Conservation (phyloP, 306 rosid genomes). For the Dryas alaskensis region DNA sequence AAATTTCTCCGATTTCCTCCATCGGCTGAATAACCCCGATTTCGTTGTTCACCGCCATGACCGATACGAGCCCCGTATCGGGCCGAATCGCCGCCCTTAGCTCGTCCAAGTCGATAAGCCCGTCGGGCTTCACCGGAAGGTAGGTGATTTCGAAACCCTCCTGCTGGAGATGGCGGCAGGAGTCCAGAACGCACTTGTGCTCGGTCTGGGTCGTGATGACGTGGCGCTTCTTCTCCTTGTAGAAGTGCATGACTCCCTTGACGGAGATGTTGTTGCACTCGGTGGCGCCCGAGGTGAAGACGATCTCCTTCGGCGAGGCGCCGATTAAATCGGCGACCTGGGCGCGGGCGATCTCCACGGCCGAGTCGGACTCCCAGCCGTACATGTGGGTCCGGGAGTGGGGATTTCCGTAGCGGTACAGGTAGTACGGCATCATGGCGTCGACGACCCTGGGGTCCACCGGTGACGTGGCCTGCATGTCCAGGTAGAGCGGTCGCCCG, state of each 20-base stretch:
- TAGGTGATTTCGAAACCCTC: slow-evolving; percentile 84
- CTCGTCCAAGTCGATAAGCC: slow-evolving; percentile 65
- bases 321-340: slow-evolving; percentile 67
- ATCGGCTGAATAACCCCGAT: slow-evolving; percentile 89
- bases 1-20: slow-evolving; percentile 76
- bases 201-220: slow-evolving; percentile 88
- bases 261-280: slow-evolving; percentile 81
- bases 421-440: slow-evolving; percentile 75
- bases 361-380: slow-evolving; percentile 96
- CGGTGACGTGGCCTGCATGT: slow-evolving; percentile 84
- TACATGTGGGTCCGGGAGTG: slow-evolving; percentile 87
- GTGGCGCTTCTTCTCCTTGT: slow-evolving; percentile 77
- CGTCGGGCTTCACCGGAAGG: slow-evolving; percentile 68
- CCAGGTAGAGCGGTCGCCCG: slow-evolving; percentile 82
- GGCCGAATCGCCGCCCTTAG: slow-evolving; percentile 67
- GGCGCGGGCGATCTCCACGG: slow-evolving; percentile 76
- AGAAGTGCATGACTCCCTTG: slow-evolving; percentile 81
- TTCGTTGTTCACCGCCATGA: slow-evolving; percentile 94
- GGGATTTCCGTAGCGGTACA: slow-evolving; percentile 77
- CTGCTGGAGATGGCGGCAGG: slow-evolving; percentile 90
- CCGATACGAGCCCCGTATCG: slow-evolving; percentile 76
- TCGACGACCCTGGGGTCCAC: slow-evolving; percentile 94
- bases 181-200: slow-evolving; percentile 95
- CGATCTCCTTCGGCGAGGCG: slow-evolving; percentile 78
- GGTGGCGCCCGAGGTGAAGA: slow-evolving; percentile 90